Conservation (phyloP, 2,329 filamentous ascomycete species). For the Ophiostoma sp. region DNA sequence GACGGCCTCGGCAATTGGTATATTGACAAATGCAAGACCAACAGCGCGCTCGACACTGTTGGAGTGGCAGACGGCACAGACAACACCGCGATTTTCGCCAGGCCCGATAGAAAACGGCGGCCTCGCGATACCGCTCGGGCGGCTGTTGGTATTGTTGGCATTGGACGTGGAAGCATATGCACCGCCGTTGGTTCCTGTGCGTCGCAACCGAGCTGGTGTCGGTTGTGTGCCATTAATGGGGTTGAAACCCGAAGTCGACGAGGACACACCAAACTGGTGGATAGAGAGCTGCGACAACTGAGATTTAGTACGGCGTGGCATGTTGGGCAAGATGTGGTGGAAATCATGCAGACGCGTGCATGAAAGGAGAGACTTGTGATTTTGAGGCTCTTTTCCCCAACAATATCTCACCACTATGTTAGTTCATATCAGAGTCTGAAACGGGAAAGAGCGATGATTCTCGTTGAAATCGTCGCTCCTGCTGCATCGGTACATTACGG, state of each 20-base stretch:
- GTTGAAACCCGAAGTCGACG: background rate
- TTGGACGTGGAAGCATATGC: background rate
- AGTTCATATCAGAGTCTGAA: background rate
- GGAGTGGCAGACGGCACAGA: constrained; percentile 86
- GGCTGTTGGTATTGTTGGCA: constrained; percentile 7
- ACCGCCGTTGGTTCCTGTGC: background rate
- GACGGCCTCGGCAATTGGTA: constrained; percentile 76
- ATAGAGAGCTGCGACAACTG: background rate
- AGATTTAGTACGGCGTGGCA: background rate
- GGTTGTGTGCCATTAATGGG: background rate
- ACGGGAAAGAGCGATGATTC: background rate
- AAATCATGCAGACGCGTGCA: background rate
- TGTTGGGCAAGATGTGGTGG: background rate
- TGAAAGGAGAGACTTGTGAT: background rate
- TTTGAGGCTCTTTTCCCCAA: background rate
- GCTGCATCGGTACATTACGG: background rate
- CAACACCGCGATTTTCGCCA: constrained; percentile 24
- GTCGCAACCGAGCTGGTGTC: background rate
- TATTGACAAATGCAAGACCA: constrained; percentile 80
- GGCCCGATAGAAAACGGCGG: constrained; percentile 24
- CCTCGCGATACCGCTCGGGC: constrained; percentile 16
- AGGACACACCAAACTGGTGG: background rate
- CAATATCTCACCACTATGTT: background rate
- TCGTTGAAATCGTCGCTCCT: constrained; percentile 5
- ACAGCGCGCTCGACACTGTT: constrained; percentile 81